Evolutionary conservation across 345 rosid genomes (phyloP), one percentile per base, ranked within the genome.

Genomic region (Linum lewisii): DNA sequence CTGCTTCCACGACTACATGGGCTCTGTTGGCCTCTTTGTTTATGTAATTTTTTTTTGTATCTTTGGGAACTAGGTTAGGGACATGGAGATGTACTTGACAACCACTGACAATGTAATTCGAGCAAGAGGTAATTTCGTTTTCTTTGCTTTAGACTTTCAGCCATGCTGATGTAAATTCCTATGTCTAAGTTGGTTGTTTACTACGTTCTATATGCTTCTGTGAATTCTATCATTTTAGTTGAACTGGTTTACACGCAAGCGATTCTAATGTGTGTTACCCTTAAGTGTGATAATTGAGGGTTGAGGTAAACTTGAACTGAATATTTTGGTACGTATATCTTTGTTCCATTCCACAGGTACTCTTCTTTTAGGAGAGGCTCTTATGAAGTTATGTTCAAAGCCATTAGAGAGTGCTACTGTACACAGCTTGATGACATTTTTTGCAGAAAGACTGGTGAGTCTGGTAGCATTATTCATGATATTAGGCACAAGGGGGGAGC

Each of bases 31-130:
- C 11, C 6, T 69, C 49, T 65, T 18, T 65, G 37, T 45, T 11
- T 55, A 24, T 56, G 34, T 29, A n/a, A 34, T 69, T 10, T 15
- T 21, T 42, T 63, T 16, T 25, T 22, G 21, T 38, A 16, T n/a
- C 38, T 22, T 67, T 16, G 19, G 44, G 49, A 60, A 8, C 67
- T 54, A 92, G 97, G 94, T 85, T 63, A 72, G 63, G 69, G 97
- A 88, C 80, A 79, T 93, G 97, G 94, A 74, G 1, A 63, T 82
- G 89, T 89, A 86, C 81, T 69, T 89, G 79, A 87, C 95, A 3
- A 83, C 83, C 11, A 72, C 86, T 3, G 97, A 93, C 73, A 52
- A 71, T 61, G 66, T 79, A 20, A 69, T 89, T 57, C 85, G 97
- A 54, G 79, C 85, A 63, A 72, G 95, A 79, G 97, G 98, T 88